Conservation (phyloP, 345 rosid genomes). For the Gynandropsis gynandra region DNA sequence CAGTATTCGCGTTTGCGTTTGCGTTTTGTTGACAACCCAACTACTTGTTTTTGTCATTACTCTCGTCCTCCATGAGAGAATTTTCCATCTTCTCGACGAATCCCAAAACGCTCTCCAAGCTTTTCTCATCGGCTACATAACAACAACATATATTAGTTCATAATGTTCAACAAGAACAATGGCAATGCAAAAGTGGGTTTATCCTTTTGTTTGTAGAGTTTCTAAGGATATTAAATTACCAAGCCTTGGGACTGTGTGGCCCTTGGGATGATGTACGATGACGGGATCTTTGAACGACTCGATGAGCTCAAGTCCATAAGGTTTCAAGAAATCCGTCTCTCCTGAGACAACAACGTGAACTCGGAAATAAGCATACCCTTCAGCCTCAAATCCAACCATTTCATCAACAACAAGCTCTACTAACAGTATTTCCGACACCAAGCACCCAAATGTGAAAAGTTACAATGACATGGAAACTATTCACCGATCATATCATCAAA, state of each 20-base stretch:
- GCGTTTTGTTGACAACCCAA: too few relatives aligned
- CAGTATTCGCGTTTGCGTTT: too few relatives aligned
- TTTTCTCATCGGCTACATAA: conserved; percentile 46
- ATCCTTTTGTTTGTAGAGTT: neutral
- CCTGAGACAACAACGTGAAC: conserved; percentile 40
- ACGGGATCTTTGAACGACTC: conserved; percentile 46
- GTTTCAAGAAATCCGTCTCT: conserved; percentile 73
- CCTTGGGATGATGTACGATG: conserved; percentile 76
- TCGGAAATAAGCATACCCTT: neutral
- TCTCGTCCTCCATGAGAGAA: conserved; percentile 24
- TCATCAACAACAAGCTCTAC: neutral
- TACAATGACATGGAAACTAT: too few relatives aligned
- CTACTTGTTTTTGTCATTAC: too few relatives aligned
- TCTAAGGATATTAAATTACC: conserved; percentile 29
- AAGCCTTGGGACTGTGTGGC: conserved; percentile 85
- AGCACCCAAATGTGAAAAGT: too few relatives aligned
- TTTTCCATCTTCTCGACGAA: conserved; percentile 47
- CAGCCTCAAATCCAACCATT: neutral
- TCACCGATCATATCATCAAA: neutral
- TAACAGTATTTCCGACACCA: neutral
- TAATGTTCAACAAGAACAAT: neutral
- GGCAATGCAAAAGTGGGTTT: neutral
- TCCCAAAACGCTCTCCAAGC: conserved; percentile 32
- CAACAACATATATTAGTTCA: neutral
- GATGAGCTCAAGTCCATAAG: conserved; percentile 53